These are phyloP conservation scores for Leucocoprinus birnbaumii DNA, from an alignment of 768 basidiomycete species.

Conservation along the genomic window DNA sequence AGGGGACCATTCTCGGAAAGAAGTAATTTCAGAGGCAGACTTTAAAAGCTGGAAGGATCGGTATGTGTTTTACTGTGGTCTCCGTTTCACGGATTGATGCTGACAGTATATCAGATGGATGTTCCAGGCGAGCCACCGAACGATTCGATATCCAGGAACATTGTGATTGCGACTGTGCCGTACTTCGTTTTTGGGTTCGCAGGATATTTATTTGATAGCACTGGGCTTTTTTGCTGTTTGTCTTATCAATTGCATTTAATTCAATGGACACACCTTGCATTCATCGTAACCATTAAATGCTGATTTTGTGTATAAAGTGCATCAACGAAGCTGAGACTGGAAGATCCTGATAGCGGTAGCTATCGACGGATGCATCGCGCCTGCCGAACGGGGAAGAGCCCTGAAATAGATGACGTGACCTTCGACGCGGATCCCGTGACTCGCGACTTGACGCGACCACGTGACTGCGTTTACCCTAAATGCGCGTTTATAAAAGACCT, in stretches of 20 bases:
- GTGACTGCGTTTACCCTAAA: constrained; percentile 11
- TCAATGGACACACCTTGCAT: too few relatives aligned
- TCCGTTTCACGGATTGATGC: neutral
- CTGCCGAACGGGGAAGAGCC: too few relatives aligned
- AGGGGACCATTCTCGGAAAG: neutral
- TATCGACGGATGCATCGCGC: too few relatives aligned
- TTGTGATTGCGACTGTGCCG: neutral
- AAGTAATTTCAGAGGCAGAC: constrained; percentile 8
- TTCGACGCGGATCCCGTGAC: neutral
- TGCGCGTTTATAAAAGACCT: constrained; percentile 8
- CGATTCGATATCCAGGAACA: constrained; percentile 7
- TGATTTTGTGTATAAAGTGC: too few relatives aligned
- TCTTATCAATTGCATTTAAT: too few relatives aligned
- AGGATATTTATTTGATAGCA: neutral
- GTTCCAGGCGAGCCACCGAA: constrained; percentile 2
- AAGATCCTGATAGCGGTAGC: too few relatives aligned
- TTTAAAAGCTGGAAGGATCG: constrained; percentile 11
- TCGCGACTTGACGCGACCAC: constrained; percentile 2
- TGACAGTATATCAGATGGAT: constrained; percentile 4
- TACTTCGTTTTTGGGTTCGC: neutral
- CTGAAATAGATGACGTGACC: too few relatives aligned
- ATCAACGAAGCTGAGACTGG: too few relatives aligned
- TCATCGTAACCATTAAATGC: too few relatives aligned
- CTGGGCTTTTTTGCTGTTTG: too few relatives aligned
- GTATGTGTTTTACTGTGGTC: neutral